These are phyloP conservation scores for Epichloe gansuensis DNA, from an alignment of 2,329 filamentous ascomycete genomes.

Conservation along the genomic window DNA sequence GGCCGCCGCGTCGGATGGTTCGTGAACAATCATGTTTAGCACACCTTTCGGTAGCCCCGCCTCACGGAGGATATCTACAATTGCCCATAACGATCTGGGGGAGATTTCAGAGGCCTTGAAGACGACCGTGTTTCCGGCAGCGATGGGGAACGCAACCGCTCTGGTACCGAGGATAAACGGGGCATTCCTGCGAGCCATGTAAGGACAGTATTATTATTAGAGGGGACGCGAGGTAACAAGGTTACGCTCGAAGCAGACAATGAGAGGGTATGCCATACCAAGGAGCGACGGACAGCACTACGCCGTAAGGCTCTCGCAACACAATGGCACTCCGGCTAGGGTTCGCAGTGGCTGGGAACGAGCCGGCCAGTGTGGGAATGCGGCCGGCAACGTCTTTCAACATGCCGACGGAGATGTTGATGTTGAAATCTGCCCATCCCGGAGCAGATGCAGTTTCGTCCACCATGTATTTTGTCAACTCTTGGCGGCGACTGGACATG, in stretches of 20 bases:
- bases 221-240: neutral
- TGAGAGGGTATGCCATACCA: slow-evolving; percentile 42
- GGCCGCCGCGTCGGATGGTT: slow-evolving; percentile 51
- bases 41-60: slow-evolving; percentile 66
- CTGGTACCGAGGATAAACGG: slow-evolving; percentile 41
- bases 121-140: slow-evolving; percentile 64
- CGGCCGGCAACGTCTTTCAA: slow-evolving; percentile 31
- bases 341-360: slow-evolving; percentile 21
- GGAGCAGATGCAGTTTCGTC: slow-evolving; percentile 30
- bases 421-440: slow-evolving; percentile 29
- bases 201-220: neutral
- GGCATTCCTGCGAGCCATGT: slow-evolving; percentile 36
- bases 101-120: slow-evolving; percentile 59
- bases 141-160: slow-evolving; percentile 50
- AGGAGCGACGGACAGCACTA: slow-evolving; percentile 66
- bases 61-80: slow-evolving; percentile 53
- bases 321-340: slow-evolving; percentile 42
- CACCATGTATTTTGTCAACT: slow-evolving; percentile 47
- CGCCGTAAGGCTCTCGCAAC: slow-evolving; percentile 64
- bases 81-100: slow-evolving; percentile 49
- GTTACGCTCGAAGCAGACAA: neutral
- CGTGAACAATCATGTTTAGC: slow-evolving; percentile 57
- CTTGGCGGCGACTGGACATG: slow-evolving; percentile 43
- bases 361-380: slow-evolving; percentile 25
- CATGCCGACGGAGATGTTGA: slow-evolving; percentile 22